These are phyloP conservation scores for Penicillium frequentans DNA, from an alignment of 2,329 filamentous ascomycete genomes.

Conservation along the genomic window DNA sequence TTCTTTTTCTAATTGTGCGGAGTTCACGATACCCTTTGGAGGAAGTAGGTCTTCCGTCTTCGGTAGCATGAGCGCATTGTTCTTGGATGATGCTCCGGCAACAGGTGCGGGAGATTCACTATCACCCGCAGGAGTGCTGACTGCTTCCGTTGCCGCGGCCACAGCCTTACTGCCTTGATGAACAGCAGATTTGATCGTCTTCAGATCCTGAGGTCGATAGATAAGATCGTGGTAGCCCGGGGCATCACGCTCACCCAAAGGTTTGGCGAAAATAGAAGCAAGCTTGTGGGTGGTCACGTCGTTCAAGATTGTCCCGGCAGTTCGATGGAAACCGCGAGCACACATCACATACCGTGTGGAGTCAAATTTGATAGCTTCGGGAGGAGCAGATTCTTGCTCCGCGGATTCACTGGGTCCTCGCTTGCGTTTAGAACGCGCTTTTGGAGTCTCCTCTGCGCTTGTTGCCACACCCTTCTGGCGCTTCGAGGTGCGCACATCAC, in stretches of 20 bases:
- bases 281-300: conserved; percentile 75
- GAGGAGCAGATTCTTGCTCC: conserved; percentile 28
- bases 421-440: conserved; percentile 41
- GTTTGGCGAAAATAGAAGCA: conserved; percentile 76
- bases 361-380: conserved; percentile 30
- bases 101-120: conserved; percentile 49
- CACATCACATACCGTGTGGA: conserved; percentile 41
- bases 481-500: conserved; percentile 28
- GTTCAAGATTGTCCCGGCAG: conserved; percentile 70
- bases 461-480: conserved; percentile 27
- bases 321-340: conserved; percentile 58
- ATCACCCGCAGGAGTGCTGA: conserved; percentile 64
- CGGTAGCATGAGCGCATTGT: conserved; percentile 43
- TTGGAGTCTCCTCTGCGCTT: conserved; percentile 26
- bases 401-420: conserved; percentile 36
- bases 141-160: conserved; percentile 54
- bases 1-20: conserved; percentile 86
- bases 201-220: conserved; percentile 73
- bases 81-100: conserved; percentile 38
- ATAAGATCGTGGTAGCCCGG: conserved; percentile 75
- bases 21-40: conserved; percentile 89
- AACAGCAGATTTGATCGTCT: conserved; percentile 73
- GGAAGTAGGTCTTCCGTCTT: conserved; percentile 76
- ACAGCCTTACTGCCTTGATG: conserved; percentile 47
- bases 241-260: conserved; percentile 71